Evolutionary conservation across 495 filamentous ascomycete genomes (phyloP).

Genomic region (Penicillium egyptiacum): DNA sequence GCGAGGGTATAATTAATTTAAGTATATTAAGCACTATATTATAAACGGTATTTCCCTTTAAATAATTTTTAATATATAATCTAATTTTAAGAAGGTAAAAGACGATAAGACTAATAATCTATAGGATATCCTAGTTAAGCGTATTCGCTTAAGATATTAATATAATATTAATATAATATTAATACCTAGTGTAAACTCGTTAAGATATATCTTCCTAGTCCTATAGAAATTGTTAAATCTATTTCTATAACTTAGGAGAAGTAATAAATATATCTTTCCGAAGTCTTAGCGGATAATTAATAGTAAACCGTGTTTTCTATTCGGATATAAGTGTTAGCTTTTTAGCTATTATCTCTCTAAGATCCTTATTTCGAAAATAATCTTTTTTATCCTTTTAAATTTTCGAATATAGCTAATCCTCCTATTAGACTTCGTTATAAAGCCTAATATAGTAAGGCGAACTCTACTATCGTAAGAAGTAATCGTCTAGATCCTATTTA

Average conservation of each 20-base stretch:
- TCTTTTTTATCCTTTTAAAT: constrained; percentile 23
- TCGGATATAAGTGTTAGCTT: constrained; percentile 29
- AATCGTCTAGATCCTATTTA: constrained; percentile 15
- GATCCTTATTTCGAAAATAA: constrained; percentile 23
- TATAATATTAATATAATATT: too few relatives aligned
- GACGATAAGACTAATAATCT: too few relatives aligned
- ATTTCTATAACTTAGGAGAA: constrained; percentile 24
- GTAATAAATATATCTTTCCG: constrained; percentile 27
- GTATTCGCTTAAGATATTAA: too few relatives aligned
- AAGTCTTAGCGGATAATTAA: constrained; percentile 16
- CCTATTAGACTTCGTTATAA: constrained; percentile 20
- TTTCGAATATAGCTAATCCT: constrained; percentile 20
- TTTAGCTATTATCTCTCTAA: constrained; percentile 27
- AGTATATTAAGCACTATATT: too few relatives aligned
- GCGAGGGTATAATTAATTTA: too few relatives aligned
- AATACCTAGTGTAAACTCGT: too few relatives aligned
- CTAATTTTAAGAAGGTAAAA: too few relatives aligned
- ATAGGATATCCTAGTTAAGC: too few relatives aligned
- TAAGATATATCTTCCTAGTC: constrained; percentile 20
- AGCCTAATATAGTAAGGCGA: constrained; percentile 21
- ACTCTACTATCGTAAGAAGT: constrained; percentile 18
- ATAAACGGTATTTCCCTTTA: too few relatives aligned
- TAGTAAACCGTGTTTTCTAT: constrained; percentile 25
- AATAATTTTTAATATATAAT: too few relatives aligned
- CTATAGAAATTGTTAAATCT: constrained; percentile 20